Evolutionary conservation across 179 eudicot species (phyloP).

Genomic region (Beta macrorhiza): DNA sequence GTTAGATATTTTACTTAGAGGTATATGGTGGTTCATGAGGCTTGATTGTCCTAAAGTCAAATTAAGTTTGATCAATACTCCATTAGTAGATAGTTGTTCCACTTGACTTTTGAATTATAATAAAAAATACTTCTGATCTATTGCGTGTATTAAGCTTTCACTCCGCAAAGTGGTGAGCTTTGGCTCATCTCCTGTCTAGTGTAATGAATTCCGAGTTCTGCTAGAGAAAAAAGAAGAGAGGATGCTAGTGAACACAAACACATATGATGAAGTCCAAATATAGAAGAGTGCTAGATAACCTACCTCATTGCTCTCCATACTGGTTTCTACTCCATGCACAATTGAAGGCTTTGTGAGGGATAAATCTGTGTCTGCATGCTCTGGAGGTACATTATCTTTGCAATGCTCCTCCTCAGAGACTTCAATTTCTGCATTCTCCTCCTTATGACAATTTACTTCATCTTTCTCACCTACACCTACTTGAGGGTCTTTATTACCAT

Average conservation of each 20-base stretch:
- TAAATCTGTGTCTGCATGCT: slow-evolving; percentile 27
- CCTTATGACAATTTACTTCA: slow-evolving; percentile 23
- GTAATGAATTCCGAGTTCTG: not conserved
- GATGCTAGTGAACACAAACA: not conserved
- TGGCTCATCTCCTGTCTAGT: not conserved
- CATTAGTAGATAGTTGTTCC: too few relatives aligned
- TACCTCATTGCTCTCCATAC: slow-evolving; percentile 30
- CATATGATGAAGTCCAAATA: slow-evolving; percentile 8
- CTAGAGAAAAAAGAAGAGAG: not conserved
- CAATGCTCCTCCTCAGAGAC: slow-evolving; percentile 25
- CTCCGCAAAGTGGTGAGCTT: not conserved
- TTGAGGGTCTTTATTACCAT: slow-evolving; percentile 14
- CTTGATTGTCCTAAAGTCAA: too few relatives aligned
- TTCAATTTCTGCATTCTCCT: slow-evolving; percentile 23
- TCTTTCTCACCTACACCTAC: slow-evolving; percentile 16
- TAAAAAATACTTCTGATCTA: too few relatives aligned
- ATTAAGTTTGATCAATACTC: too few relatives aligned
- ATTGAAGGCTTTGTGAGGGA: slow-evolving; percentile 31
- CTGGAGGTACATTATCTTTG: slow-evolving; percentile 16
- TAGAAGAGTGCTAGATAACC: not conserved
- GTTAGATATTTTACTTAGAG: not conserved
- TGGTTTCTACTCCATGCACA: slow-evolving; percentile 18
- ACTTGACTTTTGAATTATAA: too few relatives aligned
- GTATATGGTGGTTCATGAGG: not conserved
- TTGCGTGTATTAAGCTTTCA: not conserved